Conservation (phyloP, 768 basidiomycete genomes). For the Pholiota microspora region DNA sequence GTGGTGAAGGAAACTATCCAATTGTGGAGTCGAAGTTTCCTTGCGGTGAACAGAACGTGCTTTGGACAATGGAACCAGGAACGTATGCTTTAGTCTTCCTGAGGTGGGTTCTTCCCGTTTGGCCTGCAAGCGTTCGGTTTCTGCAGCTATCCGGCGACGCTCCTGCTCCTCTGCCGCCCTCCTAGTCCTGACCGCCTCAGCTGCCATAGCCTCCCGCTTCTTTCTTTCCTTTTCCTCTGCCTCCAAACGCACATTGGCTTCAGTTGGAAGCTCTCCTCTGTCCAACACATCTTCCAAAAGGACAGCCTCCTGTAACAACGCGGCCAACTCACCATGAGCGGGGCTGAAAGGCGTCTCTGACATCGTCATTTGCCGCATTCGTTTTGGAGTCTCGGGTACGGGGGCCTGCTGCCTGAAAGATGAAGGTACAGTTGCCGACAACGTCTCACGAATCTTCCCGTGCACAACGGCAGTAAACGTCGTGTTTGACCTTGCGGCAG, state of each 20-base stretch:
- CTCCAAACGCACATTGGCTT: constrained; percentile 16
- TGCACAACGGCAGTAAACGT: constrained; percentile 61
- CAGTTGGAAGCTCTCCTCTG: constrained; percentile 44
- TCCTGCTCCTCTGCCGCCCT: constrained; percentile 21
- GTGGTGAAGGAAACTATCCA: background rate
- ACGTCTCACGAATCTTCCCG: constrained; percentile 46
- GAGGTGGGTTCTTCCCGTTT: constrained; percentile 25
- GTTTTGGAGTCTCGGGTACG: constrained; percentile 28
- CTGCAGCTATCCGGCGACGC: constrained; percentile 22
- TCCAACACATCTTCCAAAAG: constrained; percentile 53
- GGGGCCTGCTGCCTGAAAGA: constrained; percentile 15
- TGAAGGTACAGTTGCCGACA: constrained; percentile 19
- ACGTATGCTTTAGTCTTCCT: constrained; percentile 31
- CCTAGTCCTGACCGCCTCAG: constrained; percentile 15
- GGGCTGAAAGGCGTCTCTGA: constrained; percentile 43
- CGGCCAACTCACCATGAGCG: constrained; percentile 49
- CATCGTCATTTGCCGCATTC: constrained; percentile 27
- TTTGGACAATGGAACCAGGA: constrained; percentile 30
- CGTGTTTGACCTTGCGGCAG: constrained; percentile 15
- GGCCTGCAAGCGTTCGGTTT: constrained; percentile 21
- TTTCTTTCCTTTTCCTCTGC: constrained; percentile 18
- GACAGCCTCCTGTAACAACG: constrained; percentile 57
- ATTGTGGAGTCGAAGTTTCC: constrained; percentile 20
- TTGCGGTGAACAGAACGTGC: constrained; percentile 23
- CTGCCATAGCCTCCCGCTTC: constrained; percentile 16